phyloP scores from a whole-genome alignment of 306 rosid species.

The Crotalaria pallida region DNA sequence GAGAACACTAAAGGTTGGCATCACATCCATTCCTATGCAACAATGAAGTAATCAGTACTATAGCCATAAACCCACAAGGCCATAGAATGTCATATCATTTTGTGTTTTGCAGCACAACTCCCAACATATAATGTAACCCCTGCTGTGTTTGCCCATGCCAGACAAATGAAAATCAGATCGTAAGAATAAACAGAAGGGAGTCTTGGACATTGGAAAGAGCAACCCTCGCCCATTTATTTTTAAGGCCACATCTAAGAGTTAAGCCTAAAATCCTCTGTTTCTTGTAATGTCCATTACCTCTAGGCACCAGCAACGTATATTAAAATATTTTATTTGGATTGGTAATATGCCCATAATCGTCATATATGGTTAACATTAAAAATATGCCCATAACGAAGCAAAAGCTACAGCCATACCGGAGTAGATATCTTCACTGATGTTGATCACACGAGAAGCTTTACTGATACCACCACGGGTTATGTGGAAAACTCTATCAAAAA shows the following conservation, averaged over 20 bases:
- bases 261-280: background rate
- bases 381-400: background rate
- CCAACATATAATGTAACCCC: background rate
- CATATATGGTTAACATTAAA: background rate
- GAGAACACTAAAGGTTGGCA: background rate
- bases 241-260: background rate
- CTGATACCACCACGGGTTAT: conserved; percentile 95
- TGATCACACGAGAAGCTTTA: conserved; percentile 93
- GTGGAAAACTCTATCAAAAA: conserved; percentile 90
- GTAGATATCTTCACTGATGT: conserved; percentile 88
- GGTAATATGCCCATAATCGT: background rate
- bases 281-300: background rate
- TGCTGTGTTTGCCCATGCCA: background rate
- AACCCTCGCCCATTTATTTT: background rate
- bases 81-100: background rate
- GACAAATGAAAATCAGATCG: background rate
- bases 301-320: background rate
- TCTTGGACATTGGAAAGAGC: background rate
- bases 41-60: background rate
- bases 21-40: background rate
- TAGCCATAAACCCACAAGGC: background rate
- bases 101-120: background rate
- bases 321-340: background rate
- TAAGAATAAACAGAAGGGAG: background rate
- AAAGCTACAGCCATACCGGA: conserved; percentile 46